Conservation (phyloP, 1,284 basidiomycete species). For the Ceratobasidium sp. region DNA sequence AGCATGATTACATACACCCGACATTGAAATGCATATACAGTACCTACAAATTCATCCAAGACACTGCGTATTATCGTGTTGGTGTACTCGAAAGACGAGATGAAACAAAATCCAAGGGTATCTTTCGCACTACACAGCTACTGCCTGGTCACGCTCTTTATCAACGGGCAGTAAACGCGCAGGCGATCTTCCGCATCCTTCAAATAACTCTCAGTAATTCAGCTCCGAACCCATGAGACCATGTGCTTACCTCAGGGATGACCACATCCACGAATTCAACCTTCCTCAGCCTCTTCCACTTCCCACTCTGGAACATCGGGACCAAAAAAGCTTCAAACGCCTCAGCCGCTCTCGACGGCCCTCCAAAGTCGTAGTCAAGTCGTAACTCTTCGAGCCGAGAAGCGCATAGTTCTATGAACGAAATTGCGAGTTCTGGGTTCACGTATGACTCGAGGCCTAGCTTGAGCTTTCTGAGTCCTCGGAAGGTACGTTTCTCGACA, state of each 20-base stretch:
- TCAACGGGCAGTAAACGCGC: background rate
- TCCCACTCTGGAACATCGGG: slow-evolving; percentile 14
- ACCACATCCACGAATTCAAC: background rate
- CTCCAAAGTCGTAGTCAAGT: slow-evolving; percentile 25
- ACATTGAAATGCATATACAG: no score
- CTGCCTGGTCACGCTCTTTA: background rate
- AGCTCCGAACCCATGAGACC: background rate
- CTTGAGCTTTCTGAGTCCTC: slow-evolving; percentile 8
- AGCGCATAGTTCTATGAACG: slow-evolving; percentile 17
- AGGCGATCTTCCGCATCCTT: background rate
- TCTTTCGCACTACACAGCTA: no score
- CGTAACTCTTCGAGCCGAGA: slow-evolving; percentile 9
- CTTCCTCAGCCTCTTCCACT: slow-evolving; percentile 14
- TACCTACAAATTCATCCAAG: no score
- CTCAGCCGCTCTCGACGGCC: slow-evolving; percentile 4
- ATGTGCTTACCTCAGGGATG: background rate
- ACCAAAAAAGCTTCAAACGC: slow-evolving; percentile 7
- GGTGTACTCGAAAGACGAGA: no score
- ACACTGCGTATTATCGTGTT: no score
- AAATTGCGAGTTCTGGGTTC: background rate
- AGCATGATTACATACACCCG: no score
- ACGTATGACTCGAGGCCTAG: slow-evolving; percentile 2
- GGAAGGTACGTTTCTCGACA: slow-evolving; percentile 1
- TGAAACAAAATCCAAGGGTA: no score
- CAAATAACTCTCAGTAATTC: background rate